Evolutionary conservation across 2,329 filamentous ascomycete species (phyloP).

Genomic region (Pyricularia pennisetigena): DNA sequence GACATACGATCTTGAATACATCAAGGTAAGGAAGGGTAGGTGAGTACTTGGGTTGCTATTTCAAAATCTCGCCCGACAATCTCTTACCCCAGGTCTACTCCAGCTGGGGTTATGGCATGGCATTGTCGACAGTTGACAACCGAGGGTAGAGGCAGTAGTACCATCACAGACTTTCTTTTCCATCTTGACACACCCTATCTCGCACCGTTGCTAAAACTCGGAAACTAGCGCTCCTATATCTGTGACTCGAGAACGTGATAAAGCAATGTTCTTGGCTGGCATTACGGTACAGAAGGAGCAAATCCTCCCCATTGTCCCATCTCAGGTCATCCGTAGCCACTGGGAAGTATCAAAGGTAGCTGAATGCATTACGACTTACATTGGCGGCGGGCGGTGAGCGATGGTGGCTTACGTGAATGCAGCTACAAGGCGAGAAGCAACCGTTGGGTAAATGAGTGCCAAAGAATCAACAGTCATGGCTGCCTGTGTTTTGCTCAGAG

Average conservation of each 20-base stretch:
- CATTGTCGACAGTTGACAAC: neutral
- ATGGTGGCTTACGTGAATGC: neutral
- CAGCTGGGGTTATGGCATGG: neutral
- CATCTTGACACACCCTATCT: neutral
- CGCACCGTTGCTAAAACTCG: neutral
- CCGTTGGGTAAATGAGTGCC: neutral
- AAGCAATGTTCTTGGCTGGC: no score
- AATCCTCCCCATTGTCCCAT: neutral
- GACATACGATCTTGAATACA: no score
- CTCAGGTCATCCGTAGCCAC: neutral
- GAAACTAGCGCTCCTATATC: neutral
- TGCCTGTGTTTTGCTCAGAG: neutral
- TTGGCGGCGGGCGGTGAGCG: neutral
- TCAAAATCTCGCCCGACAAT: neutral
- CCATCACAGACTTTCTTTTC: neutral
- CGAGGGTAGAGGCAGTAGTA: neutral
- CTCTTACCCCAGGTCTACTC: neutral
- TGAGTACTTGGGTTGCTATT: neutral
- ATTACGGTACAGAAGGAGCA: neutral
- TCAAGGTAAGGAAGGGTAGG: no score
- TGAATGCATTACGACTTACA: neutral
- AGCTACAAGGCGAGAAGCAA: neutral
- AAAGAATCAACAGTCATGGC: neutral
- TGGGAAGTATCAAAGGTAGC: neutral
- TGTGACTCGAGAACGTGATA: no score